Conservation (phyloP, 495 filamentous ascomycete species). For the Daldinia bambusicola region DNA sequence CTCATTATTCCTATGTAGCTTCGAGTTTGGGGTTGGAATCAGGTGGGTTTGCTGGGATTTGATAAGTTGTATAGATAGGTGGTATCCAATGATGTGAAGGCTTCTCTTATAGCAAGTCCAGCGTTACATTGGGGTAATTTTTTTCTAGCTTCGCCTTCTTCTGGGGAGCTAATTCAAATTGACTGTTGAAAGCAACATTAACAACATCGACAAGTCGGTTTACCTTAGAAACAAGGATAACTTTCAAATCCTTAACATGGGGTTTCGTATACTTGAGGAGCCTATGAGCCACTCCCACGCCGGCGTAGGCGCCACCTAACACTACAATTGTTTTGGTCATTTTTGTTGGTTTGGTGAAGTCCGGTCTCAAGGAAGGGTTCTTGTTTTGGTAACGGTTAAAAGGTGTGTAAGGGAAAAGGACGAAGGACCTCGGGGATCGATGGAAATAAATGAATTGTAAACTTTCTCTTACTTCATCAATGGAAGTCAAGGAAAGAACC, state of each 20-base stretch:
- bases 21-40: conserved; percentile 38
- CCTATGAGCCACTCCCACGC: conserved; percentile 63
- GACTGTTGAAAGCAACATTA: background rate
- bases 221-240: conserved; percentile 60
- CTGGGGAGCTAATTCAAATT: background rate
- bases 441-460: background rate
- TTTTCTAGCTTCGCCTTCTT: conserved; percentile 6
- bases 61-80: conserved; percentile 7
- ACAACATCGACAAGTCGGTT: conserved; percentile 8
- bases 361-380: conserved; percentile 16
- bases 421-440: background rate
- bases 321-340: conserved; percentile 62
- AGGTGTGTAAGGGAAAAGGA: background rate
- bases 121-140: background rate
- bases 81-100: conserved; percentile 25
- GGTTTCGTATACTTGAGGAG: conserved; percentile 58
- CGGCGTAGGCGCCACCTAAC: conserved; percentile 64
- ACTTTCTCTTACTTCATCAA: too few relatives aligned
- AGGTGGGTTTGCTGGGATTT: conserved; percentile 17
- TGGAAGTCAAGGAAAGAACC: background rate
- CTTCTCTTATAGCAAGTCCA: background rate
- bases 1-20: background rate
- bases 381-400: background rate
- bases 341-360: conserved; percentile 35
- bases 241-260: conserved; percentile 53